phyloP scores from a whole-genome alignment of 441 rosid genomes.

The Daphne laureola region DNA sequence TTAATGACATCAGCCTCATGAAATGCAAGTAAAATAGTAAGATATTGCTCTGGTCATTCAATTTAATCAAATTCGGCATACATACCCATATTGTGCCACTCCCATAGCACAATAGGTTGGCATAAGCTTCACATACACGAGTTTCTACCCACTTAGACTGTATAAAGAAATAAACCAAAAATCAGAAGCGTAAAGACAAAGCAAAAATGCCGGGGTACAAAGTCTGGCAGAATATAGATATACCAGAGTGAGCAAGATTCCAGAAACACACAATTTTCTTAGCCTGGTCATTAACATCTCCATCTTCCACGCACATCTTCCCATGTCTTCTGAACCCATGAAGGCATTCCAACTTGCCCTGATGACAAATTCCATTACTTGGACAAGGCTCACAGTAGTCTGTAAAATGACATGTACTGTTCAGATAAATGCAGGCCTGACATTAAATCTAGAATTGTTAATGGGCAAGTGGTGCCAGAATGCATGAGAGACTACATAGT shows the following conservation, averaged over 20 bases:
- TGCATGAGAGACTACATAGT: not conserved
- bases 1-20: not conserved
- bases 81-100: constrained; percentile 60
- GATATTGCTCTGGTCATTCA: too few species aligned
- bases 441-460: not conserved
- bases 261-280: constrained; percentile 59
- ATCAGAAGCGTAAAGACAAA: constrained; percentile 10
- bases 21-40: too few species aligned
- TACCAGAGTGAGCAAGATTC: constrained; percentile 26
- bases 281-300: constrained; percentile 62
- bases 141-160: constrained; percentile 61
- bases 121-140: constrained; percentile 53
- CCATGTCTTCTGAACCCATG: constrained; percentile 55
- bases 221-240: constrained; percentile 12
- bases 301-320: constrained; percentile 70
- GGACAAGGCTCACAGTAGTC: constrained; percentile 82
- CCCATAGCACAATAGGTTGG: constrained; percentile 55
- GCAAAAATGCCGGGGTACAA: not conserved
- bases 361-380: constrained; percentile 48
- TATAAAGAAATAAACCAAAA: constrained; percentile 19
- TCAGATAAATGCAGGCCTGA: too few species aligned
- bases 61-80: not conserved
- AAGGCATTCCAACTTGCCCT: constrained; percentile 61
- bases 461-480: not conserved
- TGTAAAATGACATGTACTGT: not conserved